Percentiles rank a stretch among this genome's conserved stretches.
Evolutionary conservation across 176 grass and related monocot species (phyloP).

Genomic region (Thinopyrum elongatum): DNA sequence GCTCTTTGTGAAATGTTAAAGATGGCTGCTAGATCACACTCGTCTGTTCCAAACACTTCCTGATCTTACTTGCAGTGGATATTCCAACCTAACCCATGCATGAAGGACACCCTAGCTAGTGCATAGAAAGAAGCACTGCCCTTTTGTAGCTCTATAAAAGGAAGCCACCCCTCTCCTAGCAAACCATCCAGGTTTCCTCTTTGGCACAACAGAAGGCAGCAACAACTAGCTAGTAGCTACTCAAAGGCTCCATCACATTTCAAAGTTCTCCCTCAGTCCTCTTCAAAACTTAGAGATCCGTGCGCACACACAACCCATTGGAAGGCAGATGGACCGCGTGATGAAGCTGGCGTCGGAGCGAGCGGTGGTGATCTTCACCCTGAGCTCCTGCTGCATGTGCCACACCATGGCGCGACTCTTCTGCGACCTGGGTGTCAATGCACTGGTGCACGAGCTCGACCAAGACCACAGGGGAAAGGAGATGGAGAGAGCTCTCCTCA

Average conservation of each 20-base stretch:
- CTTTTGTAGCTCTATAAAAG: conserved; percentile 30
- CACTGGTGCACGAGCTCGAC: conserved; percentile 53
- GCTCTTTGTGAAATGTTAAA: not conserved
- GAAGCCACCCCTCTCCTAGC: not conserved
- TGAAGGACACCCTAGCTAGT: not conserved
- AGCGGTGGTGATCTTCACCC: conserved; percentile 74
- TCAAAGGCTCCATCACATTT: not conserved
- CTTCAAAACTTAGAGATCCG: not conserved
- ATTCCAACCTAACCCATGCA: not conserved
- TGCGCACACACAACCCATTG: not conserved
- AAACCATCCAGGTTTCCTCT: conserved; percentile 21
- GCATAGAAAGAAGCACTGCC: not conserved
- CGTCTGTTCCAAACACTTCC: not conserved
- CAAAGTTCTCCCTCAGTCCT: not conserved
- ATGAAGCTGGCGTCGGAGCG: conserved; percentile 56
- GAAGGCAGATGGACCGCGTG: conserved; percentile 54
- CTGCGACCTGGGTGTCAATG: conserved; percentile 55
- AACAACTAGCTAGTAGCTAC: not conserved
- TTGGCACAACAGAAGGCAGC: not conserved
- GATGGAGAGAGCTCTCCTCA: conserved; percentile 56
- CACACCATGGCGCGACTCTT: conserved; percentile 69
- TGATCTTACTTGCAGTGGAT: not conserved
- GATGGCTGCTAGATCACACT: not conserved
- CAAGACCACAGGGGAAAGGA: conserved; percentile 42
- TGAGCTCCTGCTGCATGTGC: conserved; percentile 80